Conservation (phyloP, 208 protist species). For the Trypanosomatidae sp. region DNA sequence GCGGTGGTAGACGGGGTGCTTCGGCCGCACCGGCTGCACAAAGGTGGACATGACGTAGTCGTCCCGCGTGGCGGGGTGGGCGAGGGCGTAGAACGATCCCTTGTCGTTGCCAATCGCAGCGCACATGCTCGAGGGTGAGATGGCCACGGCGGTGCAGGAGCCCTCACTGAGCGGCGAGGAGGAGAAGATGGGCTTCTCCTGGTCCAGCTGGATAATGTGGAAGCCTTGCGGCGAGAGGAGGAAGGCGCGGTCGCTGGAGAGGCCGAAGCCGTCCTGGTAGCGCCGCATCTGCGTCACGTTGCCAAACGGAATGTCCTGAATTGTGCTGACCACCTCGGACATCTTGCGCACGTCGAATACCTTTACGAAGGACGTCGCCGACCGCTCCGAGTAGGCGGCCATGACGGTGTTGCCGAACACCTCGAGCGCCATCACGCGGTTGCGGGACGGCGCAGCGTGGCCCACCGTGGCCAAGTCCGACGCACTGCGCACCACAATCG, state of each 20-base stretch:
- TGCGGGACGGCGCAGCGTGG: conserved; percentile 42
- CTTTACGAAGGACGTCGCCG: conserved; percentile 68
- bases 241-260: conserved; percentile 59
- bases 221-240: conserved; percentile 72
- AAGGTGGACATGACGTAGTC: conserved; percentile 84
- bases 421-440: conserved; percentile 75
- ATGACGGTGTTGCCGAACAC: conserved; percentile 79
- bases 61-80: conserved; percentile 63
- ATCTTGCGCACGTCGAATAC: conserved; percentile 85
- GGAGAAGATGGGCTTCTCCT: conserved; percentile 56
- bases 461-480: conserved; percentile 45
- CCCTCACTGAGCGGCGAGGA: conserved; percentile 53
- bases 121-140: conserved; percentile 79
- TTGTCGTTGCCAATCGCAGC: conserved; percentile 89
- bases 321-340: conserved; percentile 49
- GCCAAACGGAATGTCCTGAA: conserved; percentile 64
- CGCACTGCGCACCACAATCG: conserved; percentile 57
- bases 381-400: conserved; percentile 66
- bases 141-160: conserved; percentile 59
- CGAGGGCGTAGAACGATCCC: conserved; percentile 76
- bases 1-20: conserved; percentile 55
- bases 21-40: conserved; percentile 58
- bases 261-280: conserved; percentile 72
- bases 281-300: conserved; percentile 71
- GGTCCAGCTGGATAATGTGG: conserved; percentile 81